Conservation (phyloP, 139 green algal genomes). For the Parachlorella kessleri region DNA sequence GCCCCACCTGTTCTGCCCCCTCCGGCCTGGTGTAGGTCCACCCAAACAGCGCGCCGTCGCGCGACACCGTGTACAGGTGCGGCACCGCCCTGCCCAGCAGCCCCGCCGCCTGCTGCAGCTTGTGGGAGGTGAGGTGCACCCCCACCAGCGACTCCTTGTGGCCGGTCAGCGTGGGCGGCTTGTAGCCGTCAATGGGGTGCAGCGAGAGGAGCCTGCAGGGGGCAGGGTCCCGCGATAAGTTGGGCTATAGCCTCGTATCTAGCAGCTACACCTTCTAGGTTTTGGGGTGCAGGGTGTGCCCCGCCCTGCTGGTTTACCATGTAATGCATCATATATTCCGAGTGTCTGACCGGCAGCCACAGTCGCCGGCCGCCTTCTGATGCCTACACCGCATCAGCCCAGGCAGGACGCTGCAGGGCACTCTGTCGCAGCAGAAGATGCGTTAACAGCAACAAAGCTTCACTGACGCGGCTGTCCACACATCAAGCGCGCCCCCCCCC, state of each 20-base stretch:
- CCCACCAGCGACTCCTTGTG: conserved; percentile 69
- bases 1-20: conserved; percentile 20
- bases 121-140: background rate
- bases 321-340: background rate
- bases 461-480: background rate
- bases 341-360: too few species aligned
- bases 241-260: too few species aligned
- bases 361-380: too few species aligned
- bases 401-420: background rate
- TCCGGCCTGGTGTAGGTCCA: conserved; percentile 70
- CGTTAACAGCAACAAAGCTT: too few species aligned
- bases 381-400: too few species aligned
- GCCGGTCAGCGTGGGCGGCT: conserved; percentile 75
- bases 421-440: background rate
- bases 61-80: conserved; percentile 75
- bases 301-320: background rate
- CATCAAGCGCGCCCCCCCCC: background rate
- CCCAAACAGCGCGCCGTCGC: conserved; percentile 86
- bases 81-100: conserved; percentile 53
- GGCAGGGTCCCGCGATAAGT: background rate
- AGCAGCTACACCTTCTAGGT: too few species aligned
- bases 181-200: conserved; percentile 82
- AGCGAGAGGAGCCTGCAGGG: conserved; percentile 75
- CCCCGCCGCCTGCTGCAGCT: conserved; percentile 41
- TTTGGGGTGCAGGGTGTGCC: background rate